Evolutionary conservation across 805 yeast species (phyloP).

Genomic region (Saturnispora diversa): DNA sequence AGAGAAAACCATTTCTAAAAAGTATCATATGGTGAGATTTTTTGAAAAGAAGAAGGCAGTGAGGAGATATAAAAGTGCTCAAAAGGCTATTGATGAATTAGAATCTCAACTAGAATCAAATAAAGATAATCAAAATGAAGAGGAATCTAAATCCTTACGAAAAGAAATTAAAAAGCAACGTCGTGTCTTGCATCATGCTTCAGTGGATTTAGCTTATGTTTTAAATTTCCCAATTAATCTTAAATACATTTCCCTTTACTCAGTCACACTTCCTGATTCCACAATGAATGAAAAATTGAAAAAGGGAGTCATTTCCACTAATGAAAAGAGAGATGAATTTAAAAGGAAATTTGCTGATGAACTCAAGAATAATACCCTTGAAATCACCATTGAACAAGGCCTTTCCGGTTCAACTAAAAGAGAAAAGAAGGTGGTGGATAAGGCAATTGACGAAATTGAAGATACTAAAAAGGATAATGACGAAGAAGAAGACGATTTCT

Average conservation of each 20-base stretch:
- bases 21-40: slow-evolving; percentile 89
- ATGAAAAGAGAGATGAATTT: slow-evolving; percentile 36
- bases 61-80: slow-evolving; percentile 54
- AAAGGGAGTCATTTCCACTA: slow-evolving; percentile 38
- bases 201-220: slow-evolving; percentile 67
- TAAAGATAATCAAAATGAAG: slow-evolving; percentile 13
- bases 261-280: slow-evolving; percentile 33
- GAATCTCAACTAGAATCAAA: slow-evolving; percentile 17
- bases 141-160: slow-evolving; percentile 20
- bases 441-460: slow-evolving; percentile 18
- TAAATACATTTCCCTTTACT: slow-evolving; percentile 75
- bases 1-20: slow-evolving; percentile 43
- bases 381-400: slow-evolving; percentile 42
- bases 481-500: slow-evolving; percentile 30
- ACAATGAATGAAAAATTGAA: slow-evolving; percentile 30
- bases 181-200: slow-evolving; percentile 46
- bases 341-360: slow-evolving; percentile 46
- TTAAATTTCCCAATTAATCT: slow-evolving; percentile 69
- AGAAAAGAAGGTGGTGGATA: slow-evolving; percentile 10
- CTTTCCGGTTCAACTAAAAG: slow-evolving; percentile 27
- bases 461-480: slow-evolving; percentile 13
- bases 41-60: slow-evolving; percentile 83
- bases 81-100: slow-evolving; percentile 32
- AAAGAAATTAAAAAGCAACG: slow-evolving; percentile 33
- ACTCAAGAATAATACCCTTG: slow-evolving; percentile 46